Base-by-base conservation (phyloP, 2,329 filamentous ascomycete genomes). In the Dactylellina drechsleri region DNA sequence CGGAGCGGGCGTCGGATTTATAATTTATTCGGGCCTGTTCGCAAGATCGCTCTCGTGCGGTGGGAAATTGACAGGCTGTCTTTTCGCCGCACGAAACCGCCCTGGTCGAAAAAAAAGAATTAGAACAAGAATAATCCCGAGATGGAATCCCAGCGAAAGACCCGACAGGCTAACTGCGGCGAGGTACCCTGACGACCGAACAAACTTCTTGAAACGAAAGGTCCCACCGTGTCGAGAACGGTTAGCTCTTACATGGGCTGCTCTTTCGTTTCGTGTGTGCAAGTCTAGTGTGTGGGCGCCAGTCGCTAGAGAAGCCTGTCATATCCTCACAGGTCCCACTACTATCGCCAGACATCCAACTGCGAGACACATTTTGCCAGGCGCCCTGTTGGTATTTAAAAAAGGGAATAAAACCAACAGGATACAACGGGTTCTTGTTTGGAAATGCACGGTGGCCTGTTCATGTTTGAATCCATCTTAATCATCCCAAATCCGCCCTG, bases 1-100 rank as follows among this genome's bases (percentile, higher is more conserved):
- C n/a, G 36, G 65, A 59, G 49, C 23, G 49, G 41, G 8, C 31
- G 31, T 45, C 28, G 56, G 47, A 57, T 61, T 66, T 66, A 66
- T 68, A 58, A 68, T 68, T 66, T 66, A 74, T 64, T 31, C 53
- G 16, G 43, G 15, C 16, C 5, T 12, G 43, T 15, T 18, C 15
- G 31, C 16, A 13, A 59, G n/a, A 49, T 59, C 45, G 70, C 62
- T 67, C 62, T 62, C 62, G 56, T 66, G 43, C 67, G 62, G 71
- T 64, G 62, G 64, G 31, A 75, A 75, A 47, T 43, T 26, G 36
- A 54, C 26, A 40, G 28, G 28, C 15, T 57, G 54, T 43, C 54
- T 57, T 43, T 57, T 20, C 16, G 28, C 36, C 40, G 54, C 56
- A 20, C 36, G 4, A 31, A 12, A 26, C 23, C 40, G n/a, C 31